Evolutionary conservation across 345 rosid genomes (phyloP).

Genomic region (Populus deltoides): DNA sequence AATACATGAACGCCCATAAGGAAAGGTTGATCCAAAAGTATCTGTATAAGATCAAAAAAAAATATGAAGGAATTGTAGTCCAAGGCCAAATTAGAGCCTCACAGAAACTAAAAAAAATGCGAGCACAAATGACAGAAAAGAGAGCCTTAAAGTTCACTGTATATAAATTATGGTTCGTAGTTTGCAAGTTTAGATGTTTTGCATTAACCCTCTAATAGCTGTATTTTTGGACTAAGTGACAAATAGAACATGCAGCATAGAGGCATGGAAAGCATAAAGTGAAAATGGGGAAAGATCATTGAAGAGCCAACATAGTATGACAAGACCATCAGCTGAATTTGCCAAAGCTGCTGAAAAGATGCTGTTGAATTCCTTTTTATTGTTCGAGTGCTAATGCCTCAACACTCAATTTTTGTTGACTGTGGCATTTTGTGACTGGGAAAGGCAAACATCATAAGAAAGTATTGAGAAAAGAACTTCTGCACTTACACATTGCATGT

Average conservation of each 20-base stretch:
- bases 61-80: background rate
- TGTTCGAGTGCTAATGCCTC: background rate
- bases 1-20: conserved; percentile 88
- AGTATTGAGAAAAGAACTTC: too few species aligned
- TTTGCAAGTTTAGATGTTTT: background rate
- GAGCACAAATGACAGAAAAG: background rate
- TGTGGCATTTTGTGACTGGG: background rate
- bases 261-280: background rate
- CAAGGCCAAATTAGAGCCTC: background rate
- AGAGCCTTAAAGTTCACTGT: background rate
- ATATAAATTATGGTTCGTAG: background rate
- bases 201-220: background rate
- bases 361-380: background rate
- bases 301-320: background rate
- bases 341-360: background rate
- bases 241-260: background rate
- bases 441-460: background rate
- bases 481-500: background rate
- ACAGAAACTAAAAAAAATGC: background rate
- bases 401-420: background rate
- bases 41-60: conserved; percentile 47
- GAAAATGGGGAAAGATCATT: background rate
- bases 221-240: background rate
- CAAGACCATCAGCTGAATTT: background rate
- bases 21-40: conserved; percentile 91